Base-by-base conservation (phyloP, 2,329 filamentous ascomycete species). In the Periconia sp. region DNA sequence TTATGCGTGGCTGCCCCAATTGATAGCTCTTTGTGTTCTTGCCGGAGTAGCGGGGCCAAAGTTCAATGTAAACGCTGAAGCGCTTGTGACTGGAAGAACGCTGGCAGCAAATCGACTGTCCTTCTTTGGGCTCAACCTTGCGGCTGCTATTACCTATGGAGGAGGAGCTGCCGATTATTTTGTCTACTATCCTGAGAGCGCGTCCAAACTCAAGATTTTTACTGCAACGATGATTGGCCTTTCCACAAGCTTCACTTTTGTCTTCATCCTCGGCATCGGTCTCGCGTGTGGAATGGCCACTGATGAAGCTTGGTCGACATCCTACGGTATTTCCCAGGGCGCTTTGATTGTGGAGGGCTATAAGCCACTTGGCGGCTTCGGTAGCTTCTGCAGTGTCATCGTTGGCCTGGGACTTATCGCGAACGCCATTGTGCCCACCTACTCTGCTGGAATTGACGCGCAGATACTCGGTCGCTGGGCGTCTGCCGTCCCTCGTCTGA, bases 51-150 rank as follows among this genome's bases (percentile, higher is more conserved):
- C 85, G 2, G 84, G 83, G 0, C 77, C 80, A 1, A 77, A 82
- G 15, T 89, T 87, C 62, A 83, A 89, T 58, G 70, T 81, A 1
- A 70, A 75, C 1, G 78, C 79, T 1, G 70, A 76, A 2, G 85
- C 81, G 1, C 68, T 72, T 0, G 84, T 81, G n/a, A 76, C 82
- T 44, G 62, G 76, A 14, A 70, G 77, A 42, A 84, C 82, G 2
- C 63, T 86, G 8, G 73, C 76, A 14, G 85, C 83, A 19, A 82
- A 83, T 55, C 76, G 82, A 2, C 74, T 91, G 31, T 87, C 85
- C 5, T 91, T 89, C 71, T 88, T 91, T 70, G 87, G 84, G 11
- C 76, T 91, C 45, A 88, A 84, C 59, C 76, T 89, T 13, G 85
- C 85, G 19, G 82, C 83, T 1, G 83, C 84, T 8, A 81, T 88